Evolutionary conservation across 805 yeast genomes (phyloP).

Genomic region (Zygoascus flipseniorum): DNA sequence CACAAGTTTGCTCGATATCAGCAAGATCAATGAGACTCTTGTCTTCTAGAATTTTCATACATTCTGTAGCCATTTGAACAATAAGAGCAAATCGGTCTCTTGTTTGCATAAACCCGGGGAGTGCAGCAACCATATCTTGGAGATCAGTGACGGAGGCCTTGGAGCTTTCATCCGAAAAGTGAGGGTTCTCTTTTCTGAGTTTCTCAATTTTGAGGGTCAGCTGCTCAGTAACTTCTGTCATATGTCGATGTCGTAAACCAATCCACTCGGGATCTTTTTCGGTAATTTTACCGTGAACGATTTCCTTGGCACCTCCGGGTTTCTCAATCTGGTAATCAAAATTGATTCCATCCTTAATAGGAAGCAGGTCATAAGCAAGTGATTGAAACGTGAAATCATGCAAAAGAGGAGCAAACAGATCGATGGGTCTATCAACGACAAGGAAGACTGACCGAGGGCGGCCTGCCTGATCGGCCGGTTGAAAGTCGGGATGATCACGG

Average conservation of each 20-base stretch:
- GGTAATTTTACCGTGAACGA: conserved; percentile 41
- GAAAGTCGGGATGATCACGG: conserved; percentile 56
- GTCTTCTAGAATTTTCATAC: conserved; percentile 50
- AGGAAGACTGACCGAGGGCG: conserved; percentile 68
- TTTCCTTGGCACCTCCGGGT: conserved; percentile 38
- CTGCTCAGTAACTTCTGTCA: conserved; percentile 61
- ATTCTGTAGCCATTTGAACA: conserved; percentile 42
- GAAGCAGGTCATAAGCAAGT: conserved; percentile 69
- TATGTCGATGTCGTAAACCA: conserved; percentile 62
- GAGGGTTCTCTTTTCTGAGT: conserved; percentile 63
- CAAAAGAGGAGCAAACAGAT: conserved; percentile 70
- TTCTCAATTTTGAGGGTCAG: conserved; percentile 52
- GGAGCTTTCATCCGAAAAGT: conserved; percentile 58
- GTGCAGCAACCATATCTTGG: conserved; percentile 52
- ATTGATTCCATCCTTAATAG: conserved; percentile 35
- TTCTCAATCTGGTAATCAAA: conserved; percentile 44
- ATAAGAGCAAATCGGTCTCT: conserved; percentile 29
- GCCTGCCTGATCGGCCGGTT: conserved; percentile 35
- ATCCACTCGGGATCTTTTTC: conserved; percentile 67
- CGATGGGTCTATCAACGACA: conserved; percentile 77
- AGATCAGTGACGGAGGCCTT: conserved; percentile 63
- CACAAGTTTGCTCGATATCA: conserved; percentile 77
- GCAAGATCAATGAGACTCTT: conserved; percentile 62
- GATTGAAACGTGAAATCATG: conserved; percentile 92
- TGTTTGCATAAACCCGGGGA: conserved; percentile 30